A percentile compares a stretch with the other conserved stretches of the same genome.
Conservation (phyloP, 2,329 filamentous ascomycete genomes). For the Mollisiaceae sp. region DNA sequence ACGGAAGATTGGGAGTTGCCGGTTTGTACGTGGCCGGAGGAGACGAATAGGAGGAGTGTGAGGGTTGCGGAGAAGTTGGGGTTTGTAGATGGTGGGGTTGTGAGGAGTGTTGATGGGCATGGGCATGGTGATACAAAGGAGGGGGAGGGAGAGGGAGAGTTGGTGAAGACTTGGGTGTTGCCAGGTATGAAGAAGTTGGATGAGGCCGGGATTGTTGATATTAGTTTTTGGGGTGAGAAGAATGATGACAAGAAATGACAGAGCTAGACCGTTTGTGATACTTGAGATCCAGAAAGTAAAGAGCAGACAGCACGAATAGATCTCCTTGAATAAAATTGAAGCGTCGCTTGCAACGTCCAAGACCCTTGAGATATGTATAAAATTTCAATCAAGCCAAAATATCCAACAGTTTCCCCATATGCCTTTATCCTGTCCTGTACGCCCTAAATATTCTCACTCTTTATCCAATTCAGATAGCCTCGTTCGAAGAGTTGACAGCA, state of each 20-base stretch:
- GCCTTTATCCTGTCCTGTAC: background rate
- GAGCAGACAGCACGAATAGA: background rate
- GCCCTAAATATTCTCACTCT: background rate
- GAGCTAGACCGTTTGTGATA: too few relatives aligned
- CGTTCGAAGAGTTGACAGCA: background rate
- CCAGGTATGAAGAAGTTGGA: constrained; percentile 40
- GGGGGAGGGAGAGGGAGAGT: background rate
- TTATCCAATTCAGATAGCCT: background rate
- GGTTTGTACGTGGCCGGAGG: constrained; percentile 34
- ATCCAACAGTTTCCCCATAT: background rate
- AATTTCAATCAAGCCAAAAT: background rate
- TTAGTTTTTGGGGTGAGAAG: constrained; percentile 10
- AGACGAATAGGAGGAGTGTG: constrained; percentile 30
- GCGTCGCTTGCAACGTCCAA: background rate
- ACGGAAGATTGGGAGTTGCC: constrained; percentile 25
- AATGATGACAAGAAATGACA: background rate
- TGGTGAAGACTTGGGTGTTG: constrained; percentile 42
- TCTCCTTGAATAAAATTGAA: background rate
- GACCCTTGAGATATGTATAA: background rate
- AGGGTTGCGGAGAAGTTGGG: constrained; percentile 37
- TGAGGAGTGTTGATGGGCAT: constrained; percentile 8
- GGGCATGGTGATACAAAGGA: background rate
- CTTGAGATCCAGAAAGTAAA: background rate
- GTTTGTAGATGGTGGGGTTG: constrained; percentile 32
- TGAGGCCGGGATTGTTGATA: background rate